Conservation (phyloP, 2,329 filamentous ascomycete genomes). For the Chrysoporthe austroafricana region DNA sequence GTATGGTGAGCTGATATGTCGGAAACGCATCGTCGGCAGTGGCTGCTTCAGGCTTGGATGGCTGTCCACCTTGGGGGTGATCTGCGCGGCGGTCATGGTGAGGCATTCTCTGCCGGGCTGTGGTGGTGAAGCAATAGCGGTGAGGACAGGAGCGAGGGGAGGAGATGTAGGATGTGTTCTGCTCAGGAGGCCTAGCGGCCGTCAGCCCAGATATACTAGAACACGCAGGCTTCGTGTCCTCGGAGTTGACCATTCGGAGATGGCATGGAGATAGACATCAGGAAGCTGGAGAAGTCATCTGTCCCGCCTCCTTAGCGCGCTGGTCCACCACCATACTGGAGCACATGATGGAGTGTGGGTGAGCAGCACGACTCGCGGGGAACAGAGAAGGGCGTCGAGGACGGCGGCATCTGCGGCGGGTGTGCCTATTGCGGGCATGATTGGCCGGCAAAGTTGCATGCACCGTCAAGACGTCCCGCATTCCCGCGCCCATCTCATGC, state of each 20-base stretch:
- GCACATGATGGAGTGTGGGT: neutral
- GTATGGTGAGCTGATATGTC: conserved; percentile 48
- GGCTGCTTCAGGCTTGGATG: neutral
- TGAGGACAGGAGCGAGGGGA: neutral
- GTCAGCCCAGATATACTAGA: neutral
- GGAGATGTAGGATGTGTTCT: neutral
- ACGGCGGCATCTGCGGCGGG: conserved; percentile 8
- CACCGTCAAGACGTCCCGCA: conserved; percentile 7
- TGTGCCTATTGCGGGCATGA: neutral
- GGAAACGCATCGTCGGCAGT: conserved; percentile 41
- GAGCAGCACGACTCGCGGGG: conserved; percentile 12
- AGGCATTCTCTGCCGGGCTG: conserved; percentile 4
- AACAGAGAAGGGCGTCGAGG: neutral
- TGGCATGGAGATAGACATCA: neutral
- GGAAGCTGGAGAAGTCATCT: neutral
- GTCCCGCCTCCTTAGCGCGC: neutral
- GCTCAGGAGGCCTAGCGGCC: neutral
- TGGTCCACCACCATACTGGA: neutral
- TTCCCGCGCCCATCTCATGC: neutral
- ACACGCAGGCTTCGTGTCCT: neutral
- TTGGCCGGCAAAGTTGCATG: neutral
- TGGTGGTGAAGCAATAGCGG: neutral
- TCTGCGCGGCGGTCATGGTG: neutral
- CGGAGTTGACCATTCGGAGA: neutral
- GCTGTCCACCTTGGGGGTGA: conserved; percentile 2